These are phyloP conservation scores for Rhytidiadelphus loreus DNA, from an alignment of 225 moss, liverwort and hornwort species.

Conservation along the genomic window DNA sequence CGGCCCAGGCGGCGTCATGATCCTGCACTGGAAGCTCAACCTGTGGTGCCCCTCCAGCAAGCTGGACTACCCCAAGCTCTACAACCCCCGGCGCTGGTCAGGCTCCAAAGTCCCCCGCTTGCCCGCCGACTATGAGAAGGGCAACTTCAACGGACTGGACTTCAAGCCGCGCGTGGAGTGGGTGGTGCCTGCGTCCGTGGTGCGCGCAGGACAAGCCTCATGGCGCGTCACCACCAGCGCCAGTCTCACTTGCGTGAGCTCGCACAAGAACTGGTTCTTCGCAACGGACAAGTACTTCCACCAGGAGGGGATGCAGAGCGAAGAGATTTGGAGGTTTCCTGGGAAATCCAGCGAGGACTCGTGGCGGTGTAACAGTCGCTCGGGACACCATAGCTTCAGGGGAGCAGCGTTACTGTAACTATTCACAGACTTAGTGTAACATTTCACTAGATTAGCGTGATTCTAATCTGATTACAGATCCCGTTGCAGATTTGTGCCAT, in stretches of 20 bases:
- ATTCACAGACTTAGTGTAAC: neutral
- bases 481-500: neutral
- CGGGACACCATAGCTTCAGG: neutral
- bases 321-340: conserved; percentile 10
- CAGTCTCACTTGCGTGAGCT: neutral
- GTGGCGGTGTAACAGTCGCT: neutral
- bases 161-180: conserved; percentile 35
- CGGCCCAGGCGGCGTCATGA: neutral
- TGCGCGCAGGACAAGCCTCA: neutral
- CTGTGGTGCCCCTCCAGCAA: conserved; percentile 20
- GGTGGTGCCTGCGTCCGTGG: conserved; percentile 21
- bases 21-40: conserved; percentile 23
- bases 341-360: neutral
- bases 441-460: neutral
- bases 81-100: conserved; percentile 8
- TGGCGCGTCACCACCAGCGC: conserved; percentile 20
- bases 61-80: conserved; percentile 10
- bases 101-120: conserved; percentile 20
- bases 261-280: conserved; percentile 2
- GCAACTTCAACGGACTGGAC: conserved; percentile 30
- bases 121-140: conserved; percentile 32
- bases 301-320: neutral
- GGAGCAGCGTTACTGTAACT: neutral
- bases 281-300: neutral
- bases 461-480: neutral